These are phyloP conservation scores for Phytophthora pini DNA, from an alignment of 352 stramenopile species.

Conservation along the genomic window DNA sequence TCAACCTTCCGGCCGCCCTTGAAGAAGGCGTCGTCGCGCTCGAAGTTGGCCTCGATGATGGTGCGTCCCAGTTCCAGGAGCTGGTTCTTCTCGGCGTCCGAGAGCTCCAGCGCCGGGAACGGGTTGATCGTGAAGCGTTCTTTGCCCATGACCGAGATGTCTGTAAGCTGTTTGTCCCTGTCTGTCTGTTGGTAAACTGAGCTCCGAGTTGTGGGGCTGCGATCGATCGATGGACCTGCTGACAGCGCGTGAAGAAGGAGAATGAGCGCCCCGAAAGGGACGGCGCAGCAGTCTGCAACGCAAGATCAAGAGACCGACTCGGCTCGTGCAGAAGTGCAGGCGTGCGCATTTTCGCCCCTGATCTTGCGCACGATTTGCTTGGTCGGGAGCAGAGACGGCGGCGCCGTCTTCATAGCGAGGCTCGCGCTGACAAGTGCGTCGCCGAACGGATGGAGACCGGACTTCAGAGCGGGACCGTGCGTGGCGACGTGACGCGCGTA, in stretches of 20 bases:
- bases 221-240: conserved; percentile 7
- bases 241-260: conserved; percentile 26
- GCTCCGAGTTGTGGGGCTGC: conserved; percentile 1
- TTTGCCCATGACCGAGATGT: conserved; percentile 26
- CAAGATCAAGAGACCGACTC: conserved; percentile 28
- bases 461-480: not conserved
- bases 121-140: conserved; percentile 49
- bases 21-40: conserved; percentile 42
- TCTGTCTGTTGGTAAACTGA: not conserved
- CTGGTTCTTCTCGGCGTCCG: conserved; percentile 41
- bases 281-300: conserved; percentile 15
- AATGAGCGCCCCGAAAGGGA: conserved; percentile 14
- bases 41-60: conserved; percentile 45
- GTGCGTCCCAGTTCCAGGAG: conserved; percentile 42
- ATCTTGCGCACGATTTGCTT: conserved; percentile 33
- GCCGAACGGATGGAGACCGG: conserved; percentile 13
- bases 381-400: conserved; percentile 25
- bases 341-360: conserved; percentile 17
- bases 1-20: conserved; percentile 37
- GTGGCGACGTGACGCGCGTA: conserved; percentile 11
- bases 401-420: conserved; percentile 14
- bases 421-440: conserved; percentile 13
- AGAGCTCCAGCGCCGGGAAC: conserved; percentile 43
- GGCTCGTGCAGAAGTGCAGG: conserved; percentile 8
- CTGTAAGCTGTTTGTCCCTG: not conserved